Base-by-base conservation (phyloP, 2,329 filamentous ascomycete species). In the Aspergillus sp. region DNA sequence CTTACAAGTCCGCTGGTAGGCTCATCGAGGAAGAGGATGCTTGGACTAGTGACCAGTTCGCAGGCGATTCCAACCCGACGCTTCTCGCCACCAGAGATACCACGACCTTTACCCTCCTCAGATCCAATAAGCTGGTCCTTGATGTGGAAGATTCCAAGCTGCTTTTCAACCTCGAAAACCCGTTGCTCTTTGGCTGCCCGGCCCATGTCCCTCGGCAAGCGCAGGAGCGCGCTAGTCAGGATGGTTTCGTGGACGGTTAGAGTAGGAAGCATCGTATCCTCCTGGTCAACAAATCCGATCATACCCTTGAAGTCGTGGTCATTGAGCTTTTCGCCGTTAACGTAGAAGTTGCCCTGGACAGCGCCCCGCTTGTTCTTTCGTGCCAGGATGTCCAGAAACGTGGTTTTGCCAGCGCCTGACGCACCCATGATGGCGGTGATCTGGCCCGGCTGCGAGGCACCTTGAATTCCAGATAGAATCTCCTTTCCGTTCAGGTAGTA, bases 181-280 rank as follows among this genome's bases (percentile, higher is more conserved):
- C 90, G 85, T 72, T 96, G 92, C 70, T 96, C 90, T 75, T 99
- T 99, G n/a, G 90, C 87, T 0, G 85, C 80, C 57, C 86, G 85
- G 63, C 89, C 90, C 95, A 99, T 99, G 68, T 96, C 90, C 55
- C 88, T 88, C 4, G 95, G 95, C n/a, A 99, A 83, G 67, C 96
- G 88, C 52, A 99, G 85, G 18, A 98, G 81, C 26, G 95, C 95
- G 70, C 94, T 98, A 68, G 91, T 97, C 64, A 97, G 82, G 62
- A 99, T 99, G 0, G 95, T 99, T 77, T 99, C 95, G 74, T 99
- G 95, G 9, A 99, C 95, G 0, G 95, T 99, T 66, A 99, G 81
- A 0, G 95, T 99, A 0, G 95, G 89, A 49, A 99, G 83, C 88
- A 99, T 94, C 5, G 94, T 96, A 72, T 99, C 95, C 72, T 99